These are phyloP conservation scores for Arachnomyces sp. DNA, from an alignment of 2,329 filamentous ascomycete genomes.

Conservation along the genomic window DNA sequence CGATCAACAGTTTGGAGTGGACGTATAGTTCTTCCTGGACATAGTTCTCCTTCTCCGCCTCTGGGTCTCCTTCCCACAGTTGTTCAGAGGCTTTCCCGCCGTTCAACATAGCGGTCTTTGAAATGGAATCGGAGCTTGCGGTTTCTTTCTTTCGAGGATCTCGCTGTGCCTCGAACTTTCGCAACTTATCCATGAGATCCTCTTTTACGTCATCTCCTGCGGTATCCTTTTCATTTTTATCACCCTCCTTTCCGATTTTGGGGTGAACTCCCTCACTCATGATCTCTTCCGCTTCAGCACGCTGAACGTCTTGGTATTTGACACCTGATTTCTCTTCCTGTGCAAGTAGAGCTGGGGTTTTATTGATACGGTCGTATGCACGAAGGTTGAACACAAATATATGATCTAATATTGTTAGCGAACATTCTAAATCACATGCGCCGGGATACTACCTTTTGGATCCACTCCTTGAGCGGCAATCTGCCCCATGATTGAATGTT, in stretches of 20 bases:
- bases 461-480: conserved; percentile 68
- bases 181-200: conserved; percentile 39
- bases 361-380: conserved; percentile 86
- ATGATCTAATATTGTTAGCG: conserved; percentile 47
- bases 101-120: conserved; percentile 75
- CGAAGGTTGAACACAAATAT: conserved; percentile 93
- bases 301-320: conserved; percentile 77
- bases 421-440: neutral
- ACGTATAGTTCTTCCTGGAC: conserved; percentile 96
- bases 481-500: conserved; percentile 81
- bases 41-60: conserved; percentile 78
- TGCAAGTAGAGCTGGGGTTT: conserved; percentile 63
- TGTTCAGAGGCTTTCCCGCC: conserved; percentile 59
- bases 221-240: conserved; percentile 32
- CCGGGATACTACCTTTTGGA: conserved; percentile 43
- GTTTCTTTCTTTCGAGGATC: conserved; percentile 20
- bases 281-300: conserved; percentile 80
- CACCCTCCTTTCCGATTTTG: conserved; percentile 37
- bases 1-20: conserved; percentile 78
- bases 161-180: conserved; percentile 39
- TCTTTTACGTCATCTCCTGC: conserved; percentile 31
- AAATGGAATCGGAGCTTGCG: conserved; percentile 50
- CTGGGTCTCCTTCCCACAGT: conserved; percentile 64
- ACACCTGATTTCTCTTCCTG: conserved; percentile 77
- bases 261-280: conserved; percentile 66